Base-by-base conservation (phyloP, 1,284 basidiomycete species). In the Tylopilus orsonianus region DNA sequence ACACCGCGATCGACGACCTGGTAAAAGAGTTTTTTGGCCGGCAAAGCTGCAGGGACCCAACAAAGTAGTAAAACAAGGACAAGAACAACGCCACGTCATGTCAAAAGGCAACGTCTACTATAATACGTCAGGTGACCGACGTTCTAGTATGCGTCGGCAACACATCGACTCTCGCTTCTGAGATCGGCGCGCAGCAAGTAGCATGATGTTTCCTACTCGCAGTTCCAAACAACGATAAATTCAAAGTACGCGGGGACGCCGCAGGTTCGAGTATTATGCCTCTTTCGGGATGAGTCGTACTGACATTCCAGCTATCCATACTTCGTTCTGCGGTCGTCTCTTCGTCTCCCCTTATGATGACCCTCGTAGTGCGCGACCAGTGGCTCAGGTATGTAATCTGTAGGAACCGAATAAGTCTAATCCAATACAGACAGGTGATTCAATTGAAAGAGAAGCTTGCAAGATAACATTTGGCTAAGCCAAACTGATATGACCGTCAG, bases 121-220 rank as follows among this genome's bases (percentile, higher is more conserved):
- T n/a, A n/a, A n/a, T n/a, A 41, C 2, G 22, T 48, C 50, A 36
- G 51, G n/a, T n/a, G 41, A 33, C 20, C 27, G 4, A 19, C 12
- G 39, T 20, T 30, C 40, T n/a, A 22, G 9, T 48, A 57, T 12
- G 26, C 41, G 55, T 57, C 53, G 55, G 46, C 36, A 54, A 34
- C 5, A 22, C 37, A n/a, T 39, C 29, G 8, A 56, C 32, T 30
- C 13, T 18, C 22, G 41, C n/a, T 23, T 24, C 41, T 34, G 26
- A 26, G 38, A 18, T 45, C 26, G 19, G 26, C 27, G 19, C 19
- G 32, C 45, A 29, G 16, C 9, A 23, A 35, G 35, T 34, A 10
- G 18, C 29, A 6, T 18, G 1, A 14, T 22, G 13, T 19, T 2
- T 4, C 13, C 33, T 41, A 27, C 18, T 30, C 20, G 52, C 16